Evolutionary conservation across 2,329 filamentous ascomycete species (phyloP).

Genomic region (Anisogramma anomala): DNA sequence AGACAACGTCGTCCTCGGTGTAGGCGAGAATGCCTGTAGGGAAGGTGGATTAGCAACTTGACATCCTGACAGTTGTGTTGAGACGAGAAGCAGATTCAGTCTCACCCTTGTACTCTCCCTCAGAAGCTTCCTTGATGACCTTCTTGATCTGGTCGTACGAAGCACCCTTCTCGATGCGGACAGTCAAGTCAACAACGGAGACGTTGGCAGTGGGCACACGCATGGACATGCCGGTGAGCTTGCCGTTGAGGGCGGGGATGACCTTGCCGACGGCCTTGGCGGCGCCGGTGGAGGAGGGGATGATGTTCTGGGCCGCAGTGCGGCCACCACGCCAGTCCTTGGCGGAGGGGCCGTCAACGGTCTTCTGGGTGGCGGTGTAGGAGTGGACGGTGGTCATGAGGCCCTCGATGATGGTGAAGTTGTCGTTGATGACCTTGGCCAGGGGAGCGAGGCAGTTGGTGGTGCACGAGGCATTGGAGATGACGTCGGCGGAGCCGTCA

Average conservation of each 20-base stretch:
- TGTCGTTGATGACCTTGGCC: constrained; percentile 98
- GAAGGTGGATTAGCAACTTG: constrained; percentile 13
- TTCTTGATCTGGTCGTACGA: constrained; percentile 87
- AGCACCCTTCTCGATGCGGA: constrained; percentile 83
- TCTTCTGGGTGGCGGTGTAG: constrained; percentile 99
- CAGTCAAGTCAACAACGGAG: constrained; percentile 95
- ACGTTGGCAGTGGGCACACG: constrained; percentile 98
- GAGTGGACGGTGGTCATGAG: constrained; percentile 99
- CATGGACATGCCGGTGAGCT: constrained; percentile 99
- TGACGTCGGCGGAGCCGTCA: constrained; percentile 80
- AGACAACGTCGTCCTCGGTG: constrained; percentile 96
- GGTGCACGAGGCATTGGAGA: constrained; percentile 99
- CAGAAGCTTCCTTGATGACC: constrained; percentile 74
- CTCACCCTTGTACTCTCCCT: constrained; percentile 76
- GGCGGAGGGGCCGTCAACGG: constrained; percentile 88
- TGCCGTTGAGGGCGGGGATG: constrained; percentile 95
- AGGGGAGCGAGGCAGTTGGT: constrained; percentile 99
- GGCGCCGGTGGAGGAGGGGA: constrained; percentile 96
- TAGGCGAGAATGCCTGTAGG: constrained; percentile 69
- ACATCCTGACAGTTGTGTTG: background rate
- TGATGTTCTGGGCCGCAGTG: constrained; percentile 98
- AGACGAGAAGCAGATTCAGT: constrained; percentile 9
- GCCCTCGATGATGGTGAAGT: constrained; percentile 94
- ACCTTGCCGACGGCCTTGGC: constrained; percentile 99
- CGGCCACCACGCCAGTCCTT: constrained; percentile 99